Base-by-base conservation (phyloP, 805 yeast species). In the Pichia heedii region DNA sequence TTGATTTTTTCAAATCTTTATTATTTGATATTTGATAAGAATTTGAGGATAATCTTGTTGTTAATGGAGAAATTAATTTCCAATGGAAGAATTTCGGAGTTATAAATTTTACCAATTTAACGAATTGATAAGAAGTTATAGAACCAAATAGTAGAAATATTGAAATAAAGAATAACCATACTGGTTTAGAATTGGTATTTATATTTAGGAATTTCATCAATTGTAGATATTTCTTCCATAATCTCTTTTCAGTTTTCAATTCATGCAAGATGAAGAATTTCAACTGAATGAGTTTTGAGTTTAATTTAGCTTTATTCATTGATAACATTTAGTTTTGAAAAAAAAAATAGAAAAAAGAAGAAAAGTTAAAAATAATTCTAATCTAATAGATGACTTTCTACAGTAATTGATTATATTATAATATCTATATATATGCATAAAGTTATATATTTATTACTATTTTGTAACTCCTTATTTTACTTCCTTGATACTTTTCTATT, bases 141-240 rank as follows among this genome's bases (percentile, higher is more conserved):
- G 61, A 46, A 1, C 52, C 36, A 2, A 60, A 46, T 19, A 63
- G 47, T 1, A 62, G 52, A 1, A 51, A 43, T 2, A 63, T 37
- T 2, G 68, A 55, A 8, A 56, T 21, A 30, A 62, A 40, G 45
- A 63, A 64, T 5, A 64, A 43, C 38, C 62, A 39, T 8, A 62
- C 65, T 2, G 65, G 66, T 42, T 60, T 61, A 19, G 67, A 61
- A 32, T 48, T 46, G 29, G 54, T 37, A n/a, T 53, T 54, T 19
- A 60, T 55, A 32, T 59, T 57, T 13, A 60, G 43, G 19, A 50
- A 48, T 20, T 43, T 36, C 13, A 59, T 33, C 4, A 55, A 39
- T 3, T 42, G 33, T 6, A 43, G 42, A 32, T 51, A 46, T 36
- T 49, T 50, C 13, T 46, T 46, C 43, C 50, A 47, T 7, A 56